Percentiles rank a stretch among this genome's conserved stretches.
Evolutionary conservation across 73 alveolate species (phyloP).

Genomic region (Paramecium sonneborni): DNA sequence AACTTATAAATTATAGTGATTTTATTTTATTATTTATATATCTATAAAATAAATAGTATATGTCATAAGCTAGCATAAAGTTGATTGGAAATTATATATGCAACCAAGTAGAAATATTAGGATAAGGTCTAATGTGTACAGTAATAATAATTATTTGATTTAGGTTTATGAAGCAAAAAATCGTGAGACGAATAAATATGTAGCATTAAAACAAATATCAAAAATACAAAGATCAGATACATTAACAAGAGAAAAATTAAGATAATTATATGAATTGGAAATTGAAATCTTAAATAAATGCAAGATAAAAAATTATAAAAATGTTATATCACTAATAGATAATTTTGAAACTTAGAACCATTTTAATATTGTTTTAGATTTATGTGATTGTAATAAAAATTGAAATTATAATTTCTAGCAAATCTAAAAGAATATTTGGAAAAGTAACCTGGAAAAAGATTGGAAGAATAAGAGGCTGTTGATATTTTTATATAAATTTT

Average conservation of each 20-base stretch:
- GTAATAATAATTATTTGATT: neutral
- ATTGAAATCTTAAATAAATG: neutral
- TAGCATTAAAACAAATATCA: neutral
- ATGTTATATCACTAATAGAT: neutral
- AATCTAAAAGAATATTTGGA: neutral
- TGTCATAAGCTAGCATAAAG: too few relatives aligned
- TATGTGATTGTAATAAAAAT: neutral
- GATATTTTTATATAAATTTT: neutral
- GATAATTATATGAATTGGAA: neutral
- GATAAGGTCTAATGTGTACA: neutral
- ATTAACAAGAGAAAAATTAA: neutral
- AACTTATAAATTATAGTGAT: too few relatives aligned
- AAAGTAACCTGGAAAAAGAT: neutral
- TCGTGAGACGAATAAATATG: neutral
- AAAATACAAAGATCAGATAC: neutral
- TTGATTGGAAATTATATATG: neutral
- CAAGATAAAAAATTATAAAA: neutral
- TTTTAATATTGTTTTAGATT: neutral
- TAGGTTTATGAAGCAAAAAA: neutral
- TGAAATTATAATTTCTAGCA: neutral
- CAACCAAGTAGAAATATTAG: neutral
- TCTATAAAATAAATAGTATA: too few relatives aligned
- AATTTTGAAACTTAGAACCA: neutral
- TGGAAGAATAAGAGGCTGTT: neutral
- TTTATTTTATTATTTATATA: too few relatives aligned